These are phyloP conservation scores for Nitzschia putrida DNA, from an alignment of 108 stramenopile genomes.

Conservation along the genomic window DNA sequence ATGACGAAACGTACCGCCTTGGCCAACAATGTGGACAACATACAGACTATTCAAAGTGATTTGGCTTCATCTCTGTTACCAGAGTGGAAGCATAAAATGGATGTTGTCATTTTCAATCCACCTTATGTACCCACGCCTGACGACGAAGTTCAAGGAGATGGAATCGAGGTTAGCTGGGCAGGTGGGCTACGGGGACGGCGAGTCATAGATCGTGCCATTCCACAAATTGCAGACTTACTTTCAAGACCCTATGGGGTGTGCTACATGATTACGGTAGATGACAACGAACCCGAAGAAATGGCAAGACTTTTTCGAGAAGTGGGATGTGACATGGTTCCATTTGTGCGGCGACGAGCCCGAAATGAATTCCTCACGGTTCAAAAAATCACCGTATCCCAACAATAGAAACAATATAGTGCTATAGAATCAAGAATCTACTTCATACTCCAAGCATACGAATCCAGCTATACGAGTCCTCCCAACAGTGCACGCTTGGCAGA, in stretches of 20 bases:
- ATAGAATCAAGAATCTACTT: background rate
- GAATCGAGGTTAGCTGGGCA: constrained; percentile 91
- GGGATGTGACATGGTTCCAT: constrained; percentile 58
- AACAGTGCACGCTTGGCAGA: constrained; percentile 57
- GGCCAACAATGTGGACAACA: constrained; percentile 48
- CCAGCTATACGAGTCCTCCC: constrained; percentile 39
- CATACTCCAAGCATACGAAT: background rate
- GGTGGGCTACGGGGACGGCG: constrained; percentile 79
- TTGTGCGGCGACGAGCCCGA: constrained; percentile 67
- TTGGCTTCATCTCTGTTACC: constrained; percentile 57
- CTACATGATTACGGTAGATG: constrained; percentile 88
- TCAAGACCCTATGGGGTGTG: constrained; percentile 62
- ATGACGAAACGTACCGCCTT: constrained; percentile 62
- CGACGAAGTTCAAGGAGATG: constrained; percentile 75
- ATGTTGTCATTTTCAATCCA: constrained; percentile 90
- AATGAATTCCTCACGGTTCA: constrained; percentile 85
- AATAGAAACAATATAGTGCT: background rate
- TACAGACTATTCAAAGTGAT: constrained; percentile 69
- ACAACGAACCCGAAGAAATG: constrained; percentile 81
- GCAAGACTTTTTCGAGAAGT: constrained; percentile 27
- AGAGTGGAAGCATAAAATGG: constrained; percentile 42
- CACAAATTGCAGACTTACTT: constrained; percentile 71
- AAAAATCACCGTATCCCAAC: constrained; percentile 47
- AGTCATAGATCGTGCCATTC: constrained; percentile 82
- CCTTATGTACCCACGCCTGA: constrained; percentile 92